Percentiles rank a stretch among this genome's conserved stretches.
These are phyloP conservation scores for Rutstroemia sp. DNA, from an alignment of 2,329 filamentous ascomycete genomes.

Conservation along the genomic window DNA sequence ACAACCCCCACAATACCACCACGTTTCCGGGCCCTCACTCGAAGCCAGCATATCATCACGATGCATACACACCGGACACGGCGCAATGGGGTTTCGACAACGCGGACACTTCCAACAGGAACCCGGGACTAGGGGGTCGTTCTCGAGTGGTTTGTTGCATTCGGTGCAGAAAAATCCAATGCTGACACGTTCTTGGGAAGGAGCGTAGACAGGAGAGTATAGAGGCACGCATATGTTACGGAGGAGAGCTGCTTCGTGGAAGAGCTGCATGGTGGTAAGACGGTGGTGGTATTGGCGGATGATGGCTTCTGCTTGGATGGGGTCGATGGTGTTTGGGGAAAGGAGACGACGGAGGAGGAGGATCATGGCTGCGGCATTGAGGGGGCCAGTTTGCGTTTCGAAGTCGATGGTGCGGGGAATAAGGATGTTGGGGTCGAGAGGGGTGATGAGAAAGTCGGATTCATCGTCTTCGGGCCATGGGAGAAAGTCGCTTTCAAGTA, in stretches of 20 bases:
- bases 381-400: slow-evolving; percentile 46
- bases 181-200: slow-evolving; percentile 47
- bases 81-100: slow-evolving; percentile 44
- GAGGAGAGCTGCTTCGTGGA: slow-evolving; percentile 52
- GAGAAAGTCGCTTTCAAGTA: slow-evolving; percentile 52
- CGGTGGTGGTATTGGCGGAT: slow-evolving; percentile 53
- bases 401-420: slow-evolving; percentile 47
- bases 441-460: slow-evolving; percentile 45
- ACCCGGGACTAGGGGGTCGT: slow-evolving; percentile 32
- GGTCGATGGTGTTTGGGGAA: slow-evolving; percentile 46
- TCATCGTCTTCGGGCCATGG: slow-evolving; percentile 51
- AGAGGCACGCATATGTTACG: slow-evolving; percentile 50
- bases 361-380: slow-evolving; percentile 54
- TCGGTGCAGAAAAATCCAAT: slow-evolving; percentile 46
- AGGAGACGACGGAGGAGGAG: slow-evolving; percentile 52
- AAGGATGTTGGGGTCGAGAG: slow-evolving; percentile 49
- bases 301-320: slow-evolving; percentile 47
- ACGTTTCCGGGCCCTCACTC: slow-evolving; percentile 24
- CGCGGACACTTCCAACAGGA: slow-evolving; percentile 51
- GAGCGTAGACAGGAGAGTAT: slow-evolving; percentile 46
- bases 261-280: slow-evolving; percentile 51
- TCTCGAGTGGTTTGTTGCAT: slow-evolving; percentile 47
- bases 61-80: slow-evolving; percentile 53
- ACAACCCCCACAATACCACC: slow-evolving; percentile 59
- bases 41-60: slow-evolving; percentile 12